Conservation (phyloP, 768 basidiomycete genomes). For the Holtermannia corniformis region DNA sequence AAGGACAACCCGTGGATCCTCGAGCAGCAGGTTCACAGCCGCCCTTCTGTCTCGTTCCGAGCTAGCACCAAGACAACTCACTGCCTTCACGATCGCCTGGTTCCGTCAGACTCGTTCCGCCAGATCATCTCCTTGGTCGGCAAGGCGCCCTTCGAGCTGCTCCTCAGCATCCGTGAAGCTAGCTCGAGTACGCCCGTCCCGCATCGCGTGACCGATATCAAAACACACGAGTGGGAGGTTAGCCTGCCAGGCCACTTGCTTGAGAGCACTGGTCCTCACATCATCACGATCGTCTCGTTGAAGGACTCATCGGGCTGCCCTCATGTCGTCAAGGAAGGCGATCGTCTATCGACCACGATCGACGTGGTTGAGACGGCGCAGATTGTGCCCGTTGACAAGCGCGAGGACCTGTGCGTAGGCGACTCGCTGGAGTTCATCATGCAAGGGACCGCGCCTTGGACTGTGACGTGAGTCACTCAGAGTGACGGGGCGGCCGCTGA, state of each 20-base stretch:
- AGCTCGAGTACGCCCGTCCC: constrained; percentile 52
- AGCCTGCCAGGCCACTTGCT: constrained; percentile 60
- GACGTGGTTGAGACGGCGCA: constrained; percentile 96
- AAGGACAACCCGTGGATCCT: constrained; percentile 61
- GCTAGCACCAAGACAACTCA: constrained; percentile 58
- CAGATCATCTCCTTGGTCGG: constrained; percentile 67
- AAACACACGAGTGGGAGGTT: constrained; percentile 56
- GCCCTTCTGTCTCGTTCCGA: constrained; percentile 72
- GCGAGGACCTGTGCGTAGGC: constrained; percentile 77
- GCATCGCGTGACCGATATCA: constrained; percentile 44
- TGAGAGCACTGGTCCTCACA: constrained; percentile 68
- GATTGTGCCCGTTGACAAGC: constrained; percentile 71
- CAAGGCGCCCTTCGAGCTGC: constrained; percentile 71
- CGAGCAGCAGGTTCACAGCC: constrained; percentile 72
- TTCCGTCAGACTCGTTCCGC: constrained; percentile 47
- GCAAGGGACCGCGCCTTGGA: constrained; percentile 90
- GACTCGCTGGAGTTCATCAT: constrained; percentile 84
- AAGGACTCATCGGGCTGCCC: constrained; percentile 74
- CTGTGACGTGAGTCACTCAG: constrained; percentile 48
- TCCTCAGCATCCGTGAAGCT: constrained; percentile 59
- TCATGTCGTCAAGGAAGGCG: constrained; percentile 55
- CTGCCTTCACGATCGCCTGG: constrained; percentile 64
- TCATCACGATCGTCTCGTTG: constrained; percentile 66
- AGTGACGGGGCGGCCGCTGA: background rate
- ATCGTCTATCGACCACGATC: constrained; percentile 42